Evolutionary conservation across 371 early-diverging fungal species (phyloP), one percentile per base, ranked within the genome.

Genomic region (Fennellomyces sp.): DNA sequence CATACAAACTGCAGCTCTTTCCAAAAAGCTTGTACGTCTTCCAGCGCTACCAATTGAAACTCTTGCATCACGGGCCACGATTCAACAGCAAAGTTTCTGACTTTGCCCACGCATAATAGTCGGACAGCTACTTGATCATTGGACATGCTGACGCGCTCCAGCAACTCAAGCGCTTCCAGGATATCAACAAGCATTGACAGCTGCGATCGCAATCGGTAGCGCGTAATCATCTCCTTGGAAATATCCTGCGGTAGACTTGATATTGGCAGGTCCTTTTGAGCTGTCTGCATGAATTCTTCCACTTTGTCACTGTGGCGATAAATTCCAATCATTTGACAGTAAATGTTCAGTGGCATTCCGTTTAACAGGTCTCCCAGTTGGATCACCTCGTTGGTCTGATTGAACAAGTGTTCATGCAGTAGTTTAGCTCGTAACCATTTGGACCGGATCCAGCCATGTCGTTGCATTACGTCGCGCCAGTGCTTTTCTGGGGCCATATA

Each of bases 361-460:
- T 17, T 28, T 6, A 68, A 23, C 10, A 63, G 13, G 8, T 63
- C 26, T 4, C 38, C 50, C 10, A 60, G 19, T 21, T 41, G 30
- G 21, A 42, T 21, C 48, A 15, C 26, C n/a, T 27, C 5, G 19
- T 54, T 28, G 31, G 25, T 28, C 5, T 53, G 49, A 25, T 10
- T 30, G 21, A 55, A 53, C 21, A 52, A 42, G 30, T 52, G 57
- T 11, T 63, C 63, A 47, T 68, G 68, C 39, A 68, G 26, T n/a
- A 55, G 56, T 30, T 49, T 58, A 10, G 68, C 68, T 13, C 68
- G 68, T 25, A 63, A 39, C 63, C 63, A 68, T 23, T 56, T 56
- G 6, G 68, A 68, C 19, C 41, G 36, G 28, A 68, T 39, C 68
- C 68, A 68, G 3, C 68, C 68, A 25, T 63, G 57, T 12, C 60